These are phyloP conservation scores for Butyriboletus loyo DNA, from an alignment of 768 basidiomycete genomes.

Conservation along the genomic window DNA sequence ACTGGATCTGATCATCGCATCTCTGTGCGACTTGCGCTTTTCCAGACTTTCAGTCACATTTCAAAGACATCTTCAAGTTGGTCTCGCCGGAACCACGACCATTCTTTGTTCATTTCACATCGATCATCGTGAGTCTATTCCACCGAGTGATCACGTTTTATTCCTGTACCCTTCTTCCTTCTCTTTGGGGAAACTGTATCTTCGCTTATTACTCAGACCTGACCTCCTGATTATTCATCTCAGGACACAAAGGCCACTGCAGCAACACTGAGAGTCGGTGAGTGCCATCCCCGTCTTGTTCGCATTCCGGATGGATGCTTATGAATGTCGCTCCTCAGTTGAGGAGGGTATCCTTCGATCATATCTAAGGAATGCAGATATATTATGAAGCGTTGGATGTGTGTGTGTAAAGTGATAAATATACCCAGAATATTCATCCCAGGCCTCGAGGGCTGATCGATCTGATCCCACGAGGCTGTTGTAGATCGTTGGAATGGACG, in stretches of 20 bases:
- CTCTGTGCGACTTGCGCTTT: not conserved
- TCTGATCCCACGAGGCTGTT: not conserved
- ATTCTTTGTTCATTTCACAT: slow-evolving; percentile 73
- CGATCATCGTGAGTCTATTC: slow-evolving; percentile 61
- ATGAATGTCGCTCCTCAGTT: slow-evolving; percentile 37
- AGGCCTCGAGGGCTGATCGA: not conserved
- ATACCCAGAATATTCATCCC: not conserved
- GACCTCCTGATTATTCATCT: slow-evolving; percentile 11
- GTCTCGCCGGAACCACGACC: slow-evolving; percentile 62
- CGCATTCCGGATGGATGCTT: not conserved
- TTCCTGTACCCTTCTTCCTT: slow-evolving; percentile 9
- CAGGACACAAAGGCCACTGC: slow-evolving; percentile 78
- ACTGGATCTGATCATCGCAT: slow-evolving; percentile 6
- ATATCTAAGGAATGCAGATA: slow-evolving; percentile 66
- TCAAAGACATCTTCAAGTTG: slow-evolving; percentile 66
- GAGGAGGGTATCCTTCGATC: slow-evolving; percentile 71
- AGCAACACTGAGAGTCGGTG: slow-evolving; percentile 64
- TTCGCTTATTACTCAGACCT: not conserved
- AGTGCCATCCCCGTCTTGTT: slow-evolving; percentile 21
- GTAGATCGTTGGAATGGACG: not conserved
- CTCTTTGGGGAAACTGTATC: not conserved
- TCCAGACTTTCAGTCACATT: slow-evolving; percentile 76
- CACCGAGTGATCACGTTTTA: not conserved
- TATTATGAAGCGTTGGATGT: slow-evolving; percentile 44
- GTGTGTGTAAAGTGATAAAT: slow-evolving; percentile 1